Evolutionary conservation across 345 rosid genomes (phyloP).

Genomic region (Microthlaspi erraticum): DNA sequence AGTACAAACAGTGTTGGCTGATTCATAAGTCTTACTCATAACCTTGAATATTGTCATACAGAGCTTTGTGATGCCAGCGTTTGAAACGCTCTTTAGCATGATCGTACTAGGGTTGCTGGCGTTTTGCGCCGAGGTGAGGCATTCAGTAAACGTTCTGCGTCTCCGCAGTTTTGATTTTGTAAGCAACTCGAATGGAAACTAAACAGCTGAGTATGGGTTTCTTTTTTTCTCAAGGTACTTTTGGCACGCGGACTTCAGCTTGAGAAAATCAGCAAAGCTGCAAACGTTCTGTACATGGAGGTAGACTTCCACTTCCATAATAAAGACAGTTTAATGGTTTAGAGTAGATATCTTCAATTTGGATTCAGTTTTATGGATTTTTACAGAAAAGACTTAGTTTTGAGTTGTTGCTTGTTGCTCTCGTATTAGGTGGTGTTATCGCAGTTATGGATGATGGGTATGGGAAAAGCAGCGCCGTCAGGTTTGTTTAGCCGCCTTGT

Average conservation of each 20-base stretch:
- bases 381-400: constrained; percentile 1
- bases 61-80: constrained; percentile 75
- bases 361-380: not conserved
- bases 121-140: constrained; percentile 77
- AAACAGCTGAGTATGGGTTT: not conserved
- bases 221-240: constrained; percentile 53
- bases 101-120: constrained; percentile 66
- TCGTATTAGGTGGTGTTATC: constrained; percentile 64
- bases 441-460: constrained; percentile 61
- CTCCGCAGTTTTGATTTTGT: constrained; percentile 3
- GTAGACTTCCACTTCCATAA: constrained; percentile 41
- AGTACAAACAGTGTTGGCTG: not conserved
- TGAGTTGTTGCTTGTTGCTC: constrained; percentile 1
- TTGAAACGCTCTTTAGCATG: constrained; percentile 60
- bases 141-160: constrained; percentile 3
- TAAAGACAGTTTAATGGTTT: not conserved
- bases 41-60: constrained; percentile 44
- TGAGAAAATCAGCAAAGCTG: constrained; percentile 83
- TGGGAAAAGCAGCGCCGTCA: constrained; percentile 49
- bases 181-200: not conserved
- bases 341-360: not conserved
- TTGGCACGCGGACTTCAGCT: constrained; percentile 90
- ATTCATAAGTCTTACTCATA: not conserved
- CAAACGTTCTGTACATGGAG: constrained; percentile 72
- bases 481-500: constrained; percentile 59